Evolutionary conservation across 2,329 filamentous ascomycete species (phyloP), one percentile per base, ranked within the genome.

Genomic region (Cladophialophora carrionii): DNA sequence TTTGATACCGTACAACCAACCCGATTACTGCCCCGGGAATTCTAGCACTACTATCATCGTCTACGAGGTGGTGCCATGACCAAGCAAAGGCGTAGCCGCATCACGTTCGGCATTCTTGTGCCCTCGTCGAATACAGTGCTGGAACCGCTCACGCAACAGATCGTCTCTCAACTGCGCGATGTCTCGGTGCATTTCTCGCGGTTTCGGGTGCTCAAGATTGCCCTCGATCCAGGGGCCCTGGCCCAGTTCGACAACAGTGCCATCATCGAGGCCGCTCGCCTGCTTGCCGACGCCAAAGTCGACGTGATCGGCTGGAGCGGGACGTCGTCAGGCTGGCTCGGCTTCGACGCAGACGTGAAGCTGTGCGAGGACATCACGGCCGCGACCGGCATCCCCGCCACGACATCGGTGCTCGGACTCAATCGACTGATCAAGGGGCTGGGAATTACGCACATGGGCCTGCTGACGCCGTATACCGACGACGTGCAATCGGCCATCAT

Each of bases 101-200:
- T 65, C 26, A 61, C 58, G 12, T 51, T 81, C 32, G 79, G 78
- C 61, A 75, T 82, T 55, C 75, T 81, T 26, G 75, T 78, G 26
- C 79, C 79, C n/a, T 78, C 76, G 48, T 80, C 79, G 59, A 81
- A 81, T 68, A 81, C 78, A 9, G 75, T 75, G 8, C 75, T 81
- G 17, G 79, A 81, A 68, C 78, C 78, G 5, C 73, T 81, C 10
- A 79, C 78, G 5, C 72, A 72, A 46, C 71, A 73, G 29, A 76
- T 81, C 49, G 62, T 81, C 58, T 65, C 72, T 20, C 68, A 69
- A 17, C 71, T 78, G 17, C n/a, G 14, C 26, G 20, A 62, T 26
- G 71, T 80, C 22, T 77, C 75, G 2, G 78, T 76, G 8, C 79
- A 81, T 72, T 81, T 79, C 73, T 76, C 78, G 9, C 77, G 79